phyloP scores from a whole-genome alignment of 2,329 filamentous ascomycete species.

The Alternaria postmessia region DNA sequence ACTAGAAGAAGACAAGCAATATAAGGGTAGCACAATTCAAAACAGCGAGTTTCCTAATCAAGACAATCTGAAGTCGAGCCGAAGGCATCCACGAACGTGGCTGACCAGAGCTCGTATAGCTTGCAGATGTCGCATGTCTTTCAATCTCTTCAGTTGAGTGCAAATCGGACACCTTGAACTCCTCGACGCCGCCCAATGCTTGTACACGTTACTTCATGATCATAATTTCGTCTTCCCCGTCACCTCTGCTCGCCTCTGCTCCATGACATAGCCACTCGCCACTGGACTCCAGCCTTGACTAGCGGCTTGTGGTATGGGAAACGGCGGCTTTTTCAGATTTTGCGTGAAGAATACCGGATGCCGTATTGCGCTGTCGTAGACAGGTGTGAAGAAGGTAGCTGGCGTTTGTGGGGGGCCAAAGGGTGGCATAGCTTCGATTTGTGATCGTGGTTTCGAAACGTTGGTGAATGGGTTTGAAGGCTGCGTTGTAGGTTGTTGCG shows the following conservation, averaged over 20 bases:
- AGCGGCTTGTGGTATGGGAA: constrained; percentile 49
- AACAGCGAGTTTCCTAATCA: not conserved
- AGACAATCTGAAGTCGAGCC: not conserved
- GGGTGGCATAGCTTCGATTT: constrained; percentile 61
- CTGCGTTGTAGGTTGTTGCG: constrained; percentile 2
- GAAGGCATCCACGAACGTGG: not conserved
- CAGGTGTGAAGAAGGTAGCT: constrained; percentile 24
- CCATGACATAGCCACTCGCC: constrained; percentile 54
- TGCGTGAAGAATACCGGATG: constrained; percentile 82
- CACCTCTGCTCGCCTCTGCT: constrained; percentile 31
- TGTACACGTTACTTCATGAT: constrained; percentile 4
- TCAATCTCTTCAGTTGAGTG: not conserved
- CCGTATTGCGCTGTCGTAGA: constrained; percentile 65
- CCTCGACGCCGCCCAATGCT: constrained; percentile 9
- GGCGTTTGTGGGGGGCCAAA: constrained; percentile 27
- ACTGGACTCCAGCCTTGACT: constrained; percentile 53
- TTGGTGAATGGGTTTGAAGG: not conserved
- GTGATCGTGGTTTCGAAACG: constrained; percentile 46
- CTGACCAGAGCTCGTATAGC: not conserved
- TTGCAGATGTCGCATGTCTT: not conserved
- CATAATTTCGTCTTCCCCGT: constrained; percentile 40
- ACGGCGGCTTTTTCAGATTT: constrained; percentile 65
- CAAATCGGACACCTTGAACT: not conserved
- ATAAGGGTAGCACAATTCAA: not conserved
- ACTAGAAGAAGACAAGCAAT: not conserved